Evolutionary conservation across 2,329 filamentous ascomycete species (phyloP).

Genomic region (Fusarium sp.): DNA sequence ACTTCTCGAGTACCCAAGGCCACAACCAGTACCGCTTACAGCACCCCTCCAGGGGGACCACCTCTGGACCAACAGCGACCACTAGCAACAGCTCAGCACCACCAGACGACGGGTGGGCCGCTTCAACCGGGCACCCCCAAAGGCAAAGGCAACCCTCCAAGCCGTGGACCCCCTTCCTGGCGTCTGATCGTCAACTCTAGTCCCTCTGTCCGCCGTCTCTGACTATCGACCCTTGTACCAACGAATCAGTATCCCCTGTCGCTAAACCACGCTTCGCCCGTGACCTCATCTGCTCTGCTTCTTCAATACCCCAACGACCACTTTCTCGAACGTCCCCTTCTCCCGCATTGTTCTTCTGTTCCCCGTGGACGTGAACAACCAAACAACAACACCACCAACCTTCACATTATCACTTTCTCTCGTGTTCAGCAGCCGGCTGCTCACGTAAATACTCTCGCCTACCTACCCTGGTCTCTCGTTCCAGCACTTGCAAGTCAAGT

Average conservation of each 20-base stretch:
- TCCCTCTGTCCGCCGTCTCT: conserved; percentile 35
- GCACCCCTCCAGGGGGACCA: conserved; percentile 45
- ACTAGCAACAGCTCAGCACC: conserved; percentile 40
- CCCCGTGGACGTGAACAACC: conserved; percentile 49
- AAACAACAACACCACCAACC: conserved; percentile 42
- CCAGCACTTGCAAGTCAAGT: conserved; percentile 45
- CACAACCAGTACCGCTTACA: conserved; percentile 21
- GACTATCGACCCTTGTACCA: conserved; percentile 34
- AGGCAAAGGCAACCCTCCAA: conserved; percentile 42
- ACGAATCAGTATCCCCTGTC: conserved; percentile 46
- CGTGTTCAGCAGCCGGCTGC: conserved; percentile 52
- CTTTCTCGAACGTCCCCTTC: conserved; percentile 37
- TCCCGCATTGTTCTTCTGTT: conserved; percentile 50
- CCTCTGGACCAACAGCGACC: conserved; percentile 42
- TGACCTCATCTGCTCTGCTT: conserved; percentile 50
- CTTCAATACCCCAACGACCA: conserved; percentile 47
- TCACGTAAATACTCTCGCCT: conserved; percentile 45
- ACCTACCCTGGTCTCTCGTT: conserved; percentile 45
- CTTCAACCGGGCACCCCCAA: conserved; percentile 45
- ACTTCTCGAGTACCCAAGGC: conserved; percentile 30
- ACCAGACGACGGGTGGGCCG: conserved; percentile 46
- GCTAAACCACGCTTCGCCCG: conserved; percentile 43
- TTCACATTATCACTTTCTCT: conserved; percentile 39
- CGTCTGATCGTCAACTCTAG: conserved; percentile 50
- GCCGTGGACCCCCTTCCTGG: conserved; percentile 45